A percentile compares a stretch with the other conserved stretches of the same genome.
These are phyloP conservation scores for Chrysanthemum seticuspe DNA, from an alignment of 129 eudicot genomes.

Conservation along the genomic window DNA sequence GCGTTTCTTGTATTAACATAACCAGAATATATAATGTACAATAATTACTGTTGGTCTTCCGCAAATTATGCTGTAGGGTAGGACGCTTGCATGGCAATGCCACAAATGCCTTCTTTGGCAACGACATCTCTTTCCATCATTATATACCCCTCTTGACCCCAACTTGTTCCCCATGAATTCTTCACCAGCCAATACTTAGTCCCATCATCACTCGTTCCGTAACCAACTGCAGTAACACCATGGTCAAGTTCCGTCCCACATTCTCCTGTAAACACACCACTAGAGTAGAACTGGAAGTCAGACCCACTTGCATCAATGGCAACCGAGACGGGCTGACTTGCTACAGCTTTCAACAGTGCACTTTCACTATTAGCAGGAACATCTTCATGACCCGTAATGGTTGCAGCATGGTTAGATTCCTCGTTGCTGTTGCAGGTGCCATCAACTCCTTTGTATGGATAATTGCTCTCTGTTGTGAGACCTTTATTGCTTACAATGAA, in stretches of 20 bases:
- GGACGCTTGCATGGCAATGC: slow-evolving; percentile 34
- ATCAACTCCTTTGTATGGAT: slow-evolving; percentile 32
- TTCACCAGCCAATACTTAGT: slow-evolving; percentile 39
- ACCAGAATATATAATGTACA: slow-evolving; percentile 6
- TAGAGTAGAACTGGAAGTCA: slow-evolving; percentile 36
- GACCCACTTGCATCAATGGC: slow-evolving; percentile 39
- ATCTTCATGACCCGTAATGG: slow-evolving; percentile 32
- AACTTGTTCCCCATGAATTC: slow-evolving; percentile 34
- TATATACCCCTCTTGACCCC: slow-evolving; percentile 38
- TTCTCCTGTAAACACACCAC: slow-evolving; percentile 32
- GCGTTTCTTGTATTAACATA: slow-evolving; percentile 15
- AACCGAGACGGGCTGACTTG: slow-evolving; percentile 36
- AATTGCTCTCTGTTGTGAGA: slow-evolving; percentile 20
- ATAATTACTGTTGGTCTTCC: neutral
- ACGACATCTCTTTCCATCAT: slow-evolving; percentile 35
- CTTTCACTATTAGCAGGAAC: slow-evolving; percentile 38
- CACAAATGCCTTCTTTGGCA: slow-evolving; percentile 33
- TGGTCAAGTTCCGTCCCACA: slow-evolving; percentile 36
- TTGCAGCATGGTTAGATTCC: slow-evolving; percentile 27
- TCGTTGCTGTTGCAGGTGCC: slow-evolving; percentile 29
- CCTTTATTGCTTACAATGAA: slow-evolving; percentile 27
- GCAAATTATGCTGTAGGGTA: slow-evolving; percentile 22
- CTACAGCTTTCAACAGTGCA: slow-evolving; percentile 34
- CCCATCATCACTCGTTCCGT: slow-evolving; percentile 32
- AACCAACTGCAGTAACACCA: slow-evolving; percentile 35